Evolutionary conservation across 73 alveolate species (phyloP).

Genomic region (Paramecium biaurelia): DNA sequence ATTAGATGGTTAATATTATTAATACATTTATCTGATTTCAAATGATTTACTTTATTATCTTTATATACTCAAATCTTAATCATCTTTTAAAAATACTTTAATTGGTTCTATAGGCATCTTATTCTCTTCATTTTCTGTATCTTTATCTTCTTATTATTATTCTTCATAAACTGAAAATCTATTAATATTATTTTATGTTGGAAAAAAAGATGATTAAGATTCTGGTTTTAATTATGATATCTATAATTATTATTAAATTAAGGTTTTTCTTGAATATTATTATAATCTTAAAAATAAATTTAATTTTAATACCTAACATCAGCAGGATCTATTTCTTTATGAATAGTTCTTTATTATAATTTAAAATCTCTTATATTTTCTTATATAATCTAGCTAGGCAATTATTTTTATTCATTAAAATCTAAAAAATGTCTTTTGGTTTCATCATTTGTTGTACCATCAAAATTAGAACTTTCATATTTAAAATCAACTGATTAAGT

Average conservation of each 20-base stretch:
- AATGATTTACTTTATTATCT: not conserved
- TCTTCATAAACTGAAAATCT: not conserved
- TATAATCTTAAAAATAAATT: not conserved
- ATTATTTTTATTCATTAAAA: not conserved
- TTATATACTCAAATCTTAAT: not conserved
- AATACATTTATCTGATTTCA: not conserved
- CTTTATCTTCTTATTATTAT: not conserved
- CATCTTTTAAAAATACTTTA: not conserved
- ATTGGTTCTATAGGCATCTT: not conserved
- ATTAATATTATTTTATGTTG: not conserved
- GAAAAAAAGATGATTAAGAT: not conserved
- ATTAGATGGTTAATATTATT: not conserved
- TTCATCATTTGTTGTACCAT: conserved; percentile 26
- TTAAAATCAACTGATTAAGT: not conserved
- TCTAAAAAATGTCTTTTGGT: not conserved
- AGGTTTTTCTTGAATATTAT: not conserved
- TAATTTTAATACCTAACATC: not conserved
- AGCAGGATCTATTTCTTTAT: not conserved
- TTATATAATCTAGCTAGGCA: not conserved
- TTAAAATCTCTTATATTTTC: not conserved
- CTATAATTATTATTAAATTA: not conserved
- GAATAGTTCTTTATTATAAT: not conserved
- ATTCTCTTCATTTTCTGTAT: not conserved
- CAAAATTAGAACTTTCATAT: conserved; percentile 9
- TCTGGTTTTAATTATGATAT: not conserved